Conservation (phyloP, 2,329 filamentous ascomycete species). For the Alternaria sp. region DNA sequence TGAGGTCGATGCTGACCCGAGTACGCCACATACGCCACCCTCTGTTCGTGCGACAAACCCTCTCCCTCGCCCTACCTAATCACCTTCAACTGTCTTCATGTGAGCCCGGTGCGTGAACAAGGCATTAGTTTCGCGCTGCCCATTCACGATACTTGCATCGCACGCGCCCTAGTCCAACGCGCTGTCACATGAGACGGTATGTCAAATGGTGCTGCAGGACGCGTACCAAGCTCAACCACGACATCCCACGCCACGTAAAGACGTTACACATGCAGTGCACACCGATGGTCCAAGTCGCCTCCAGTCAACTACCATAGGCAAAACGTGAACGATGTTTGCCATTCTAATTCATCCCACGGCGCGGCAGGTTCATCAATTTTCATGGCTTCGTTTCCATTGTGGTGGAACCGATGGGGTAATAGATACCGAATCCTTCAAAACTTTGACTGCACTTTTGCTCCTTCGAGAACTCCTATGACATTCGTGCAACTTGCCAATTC, state of each 20-base stretch:
- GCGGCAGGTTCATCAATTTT: constrained; percentile 31
- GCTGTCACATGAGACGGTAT: constrained; percentile 11
- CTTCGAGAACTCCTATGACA: background rate
- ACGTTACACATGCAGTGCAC: constrained; percentile 28
- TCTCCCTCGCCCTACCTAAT: background rate
- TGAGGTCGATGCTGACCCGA: constrained; percentile 27
- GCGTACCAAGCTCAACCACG: constrained; percentile 1
- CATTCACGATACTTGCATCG: background rate
- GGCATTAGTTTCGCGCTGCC: background rate
- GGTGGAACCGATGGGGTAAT: constrained; percentile 27
- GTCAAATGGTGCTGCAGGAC: background rate
- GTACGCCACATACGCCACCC: constrained; percentile 5
- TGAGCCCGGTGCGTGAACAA: background rate
- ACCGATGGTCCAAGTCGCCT: constrained; percentile 18
- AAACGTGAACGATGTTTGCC: constrained; percentile 29
- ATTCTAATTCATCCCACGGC: constrained; percentile 27
- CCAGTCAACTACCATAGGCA: constrained; percentile 14
- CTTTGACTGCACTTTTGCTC: constrained; percentile 3
- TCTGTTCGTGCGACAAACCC: constrained; percentile 2
- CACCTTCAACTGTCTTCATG: background rate
- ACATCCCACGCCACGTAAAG: constrained; percentile 46
- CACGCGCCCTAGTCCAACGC: constrained; percentile 3
- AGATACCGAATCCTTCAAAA: constrained; percentile 1
- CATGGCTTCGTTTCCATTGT: constrained; percentile 5
- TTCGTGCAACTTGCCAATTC: constrained; percentile 2